Evolutionary conservation across 768 basidiomycete species (phyloP), one percentile per base, ranked within the genome.

Genomic region (Pulveroboletus sp.): DNA sequence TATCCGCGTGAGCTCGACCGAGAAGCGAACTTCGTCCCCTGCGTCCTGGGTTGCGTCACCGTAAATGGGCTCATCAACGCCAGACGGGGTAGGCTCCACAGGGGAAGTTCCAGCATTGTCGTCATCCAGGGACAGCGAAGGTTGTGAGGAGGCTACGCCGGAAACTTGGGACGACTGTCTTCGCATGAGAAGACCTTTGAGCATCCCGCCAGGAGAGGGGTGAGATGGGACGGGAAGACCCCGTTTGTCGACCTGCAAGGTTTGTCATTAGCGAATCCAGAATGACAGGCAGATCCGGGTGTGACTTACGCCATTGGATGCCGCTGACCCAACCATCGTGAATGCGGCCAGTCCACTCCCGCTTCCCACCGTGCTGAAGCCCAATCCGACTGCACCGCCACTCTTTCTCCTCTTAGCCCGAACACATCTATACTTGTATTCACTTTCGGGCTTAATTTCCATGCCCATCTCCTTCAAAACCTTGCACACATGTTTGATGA

Each of bases 11-110:
- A 99, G 71, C 73, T 99, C 96, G 54, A 97, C 87, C 12, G 84
- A 90, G 75, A 98, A 98, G 58, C 90, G 83, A 58, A 99, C 92
- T 81, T 98, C 96, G 59, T 95, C 95, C 26, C 93, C 93, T 17
- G 82, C 81, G 62, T 98, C 96, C 58, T 88, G 80, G 5, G 76
- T 64, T n/a, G 72, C 58, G 49, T 89, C 89, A 13, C 94, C 94
- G 61, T 95, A 97, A 19, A 85, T 63, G 19, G 83, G 71, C 47
- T 85, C 79, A n/a, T 61, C 56, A 43, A 69, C 70, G 38, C 58
- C 43, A 0, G 58, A 49, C n/a, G 72, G 31, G 8, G 67, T 57
- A n/a, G 64, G 50, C 51, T 82, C 81, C 23, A 63, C 58, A 11
- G 67, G 68, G 4, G 59, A 64, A 4, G 49, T 48, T 11, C 50